phyloP scores from a whole-genome alignment of 805 yeast species.

The Lipomyces sp. region DNA sequence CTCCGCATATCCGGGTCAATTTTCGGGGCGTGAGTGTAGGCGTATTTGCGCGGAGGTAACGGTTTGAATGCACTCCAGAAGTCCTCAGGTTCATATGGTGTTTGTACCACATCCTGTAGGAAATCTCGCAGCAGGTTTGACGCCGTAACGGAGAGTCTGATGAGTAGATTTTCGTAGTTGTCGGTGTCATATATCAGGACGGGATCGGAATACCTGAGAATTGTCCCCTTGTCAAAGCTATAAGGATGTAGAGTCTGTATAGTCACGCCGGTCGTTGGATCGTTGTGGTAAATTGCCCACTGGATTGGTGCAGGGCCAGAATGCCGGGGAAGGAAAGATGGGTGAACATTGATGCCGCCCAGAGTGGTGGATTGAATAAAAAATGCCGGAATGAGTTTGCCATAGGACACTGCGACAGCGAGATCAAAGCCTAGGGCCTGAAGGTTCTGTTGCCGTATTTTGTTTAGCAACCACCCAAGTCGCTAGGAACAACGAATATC shows the following conservation, averaged over 20 bases:
- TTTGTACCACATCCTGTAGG: slow-evolving; percentile 53
- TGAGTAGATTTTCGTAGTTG: slow-evolving; percentile 53
- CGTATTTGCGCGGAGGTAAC: slow-evolving; percentile 2
- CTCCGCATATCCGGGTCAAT: slow-evolving; percentile 14
- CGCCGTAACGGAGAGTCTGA: slow-evolving; percentile 63
- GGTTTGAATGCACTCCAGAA: neutral
- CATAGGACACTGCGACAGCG: slow-evolving; percentile 92
- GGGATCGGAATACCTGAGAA: slow-evolving; percentile 62
- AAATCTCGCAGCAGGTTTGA: slow-evolving; percentile 51
- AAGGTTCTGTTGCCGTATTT: neutral
- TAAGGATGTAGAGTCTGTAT: slow-evolving; percentile 89
- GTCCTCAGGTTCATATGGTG: slow-evolving; percentile 35
- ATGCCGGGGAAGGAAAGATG: slow-evolving; percentile 79
- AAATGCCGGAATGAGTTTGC: slow-evolving; percentile 70
- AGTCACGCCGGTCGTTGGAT: slow-evolving; percentile 74
- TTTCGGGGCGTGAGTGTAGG: slow-evolving; percentile 30
- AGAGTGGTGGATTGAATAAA: slow-evolving; percentile 56
- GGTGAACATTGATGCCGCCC: slow-evolving; percentile 91
- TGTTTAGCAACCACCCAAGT: neutral
- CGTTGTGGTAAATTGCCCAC: slow-evolving; percentile 69
- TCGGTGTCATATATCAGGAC: slow-evolving; percentile 52
- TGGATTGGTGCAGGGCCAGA: slow-evolving; percentile 93
- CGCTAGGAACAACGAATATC: neutral
- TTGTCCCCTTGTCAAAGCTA: slow-evolving; percentile 77
- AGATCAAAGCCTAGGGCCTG: slow-evolving; percentile 53